phyloP scores from a whole-genome alignment of 2,329 filamentous ascomycete species.

The Tricladium varicosporioides region DNA sequence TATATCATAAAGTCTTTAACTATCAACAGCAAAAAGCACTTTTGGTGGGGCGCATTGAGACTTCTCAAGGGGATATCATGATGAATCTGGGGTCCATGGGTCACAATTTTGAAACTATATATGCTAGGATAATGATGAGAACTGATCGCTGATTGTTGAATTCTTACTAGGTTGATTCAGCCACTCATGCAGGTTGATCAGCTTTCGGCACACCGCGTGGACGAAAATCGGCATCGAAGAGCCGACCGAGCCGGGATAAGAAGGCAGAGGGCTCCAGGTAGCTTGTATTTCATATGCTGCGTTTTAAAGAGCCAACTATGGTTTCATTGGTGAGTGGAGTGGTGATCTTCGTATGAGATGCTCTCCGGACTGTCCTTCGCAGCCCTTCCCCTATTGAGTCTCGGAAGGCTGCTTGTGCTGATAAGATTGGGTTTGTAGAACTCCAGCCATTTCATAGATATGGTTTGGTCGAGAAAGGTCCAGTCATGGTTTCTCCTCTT shows the following conservation, averaged over 20 bases:
- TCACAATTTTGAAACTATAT: not conserved
- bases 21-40: not conserved
- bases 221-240: not conserved
- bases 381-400: not conserved
- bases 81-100: not conserved
- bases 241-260: not conserved
- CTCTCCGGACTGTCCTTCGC: not conserved
- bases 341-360: not conserved
- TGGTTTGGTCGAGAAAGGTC: not conserved
- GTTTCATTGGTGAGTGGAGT: not conserved
- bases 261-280: not conserved
- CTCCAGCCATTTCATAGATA: not conserved
- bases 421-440: conserved; percentile 4
- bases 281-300: not conserved
- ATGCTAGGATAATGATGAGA: not conserved
- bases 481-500: conserved; percentile 13
- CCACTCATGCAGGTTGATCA: conserved; percentile 1
- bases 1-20: too few species aligned
- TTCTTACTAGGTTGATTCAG: not conserved
- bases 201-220: not conserved
- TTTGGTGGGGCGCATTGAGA: not conserved
- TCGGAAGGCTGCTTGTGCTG: not conserved
- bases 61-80: not conserved
- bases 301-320: not conserved
- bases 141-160: not conserved